A percentile compares a stretch with the other conserved stretches of the same genome.
Evolutionary conservation across 345 rosid species (phyloP).

Genomic region (Cochlearia excelsa): DNA sequence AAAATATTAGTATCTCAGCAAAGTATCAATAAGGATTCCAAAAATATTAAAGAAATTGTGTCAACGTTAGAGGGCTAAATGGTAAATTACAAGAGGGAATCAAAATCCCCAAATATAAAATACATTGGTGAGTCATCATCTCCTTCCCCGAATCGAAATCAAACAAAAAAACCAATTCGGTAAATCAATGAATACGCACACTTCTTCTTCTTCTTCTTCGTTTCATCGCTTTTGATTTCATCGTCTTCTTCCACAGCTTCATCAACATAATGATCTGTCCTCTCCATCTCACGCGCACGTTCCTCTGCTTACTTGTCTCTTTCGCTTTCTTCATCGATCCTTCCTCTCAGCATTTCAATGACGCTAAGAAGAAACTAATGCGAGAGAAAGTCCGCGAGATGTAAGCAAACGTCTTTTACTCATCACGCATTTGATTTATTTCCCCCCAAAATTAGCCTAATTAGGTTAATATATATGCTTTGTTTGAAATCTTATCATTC

Average conservation of each 20-base stretch:
- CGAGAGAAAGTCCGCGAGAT: conserved; percentile 80
- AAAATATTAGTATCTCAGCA: no score
- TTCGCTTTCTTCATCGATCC: conserved; percentile 34
- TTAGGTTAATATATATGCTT: background rate
- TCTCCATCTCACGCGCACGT: conserved; percentile 17
- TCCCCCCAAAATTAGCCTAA: background rate
- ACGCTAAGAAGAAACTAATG: conserved; percentile 60
- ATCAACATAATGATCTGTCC: conserved; percentile 13
- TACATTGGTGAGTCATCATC: no score
- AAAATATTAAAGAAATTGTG: no score
- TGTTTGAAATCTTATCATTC: background rate
- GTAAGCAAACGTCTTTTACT: conserved; percentile 38
- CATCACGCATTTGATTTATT: conserved; percentile 5
- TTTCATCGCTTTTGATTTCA: conserved; percentile 3
- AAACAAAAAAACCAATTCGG: no score
- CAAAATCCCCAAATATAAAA: no score
- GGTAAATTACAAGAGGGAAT: background rate
- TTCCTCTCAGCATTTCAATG: conserved; percentile 42
- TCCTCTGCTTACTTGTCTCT: conserved; percentile 48
- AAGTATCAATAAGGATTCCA: no score
- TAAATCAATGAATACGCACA: no score
- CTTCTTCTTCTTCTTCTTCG: no score
- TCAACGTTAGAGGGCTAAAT: background rate
- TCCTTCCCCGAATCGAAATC: conserved; percentile 10
- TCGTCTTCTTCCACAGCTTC: conserved; percentile 8